Percentiles rank a stretch among this genome's conserved stretches.
Evolutionary conservation across 2,329 filamentous ascomycete species (phyloP).

Genomic region (Orbilia quercus): DNA sequence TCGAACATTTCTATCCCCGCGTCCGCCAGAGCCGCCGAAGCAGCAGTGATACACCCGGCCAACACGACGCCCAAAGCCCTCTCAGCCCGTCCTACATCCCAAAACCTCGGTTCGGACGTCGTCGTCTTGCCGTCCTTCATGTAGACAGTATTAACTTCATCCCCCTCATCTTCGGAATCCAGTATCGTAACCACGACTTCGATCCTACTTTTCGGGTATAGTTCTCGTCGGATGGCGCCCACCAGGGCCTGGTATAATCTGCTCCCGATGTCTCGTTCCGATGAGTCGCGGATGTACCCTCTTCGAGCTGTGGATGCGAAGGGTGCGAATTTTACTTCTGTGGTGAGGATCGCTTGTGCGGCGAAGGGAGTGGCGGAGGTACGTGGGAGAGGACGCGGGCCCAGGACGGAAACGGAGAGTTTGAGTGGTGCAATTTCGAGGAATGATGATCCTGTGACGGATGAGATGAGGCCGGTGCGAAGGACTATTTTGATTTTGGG

Average conservation of each 20-base stretch:
- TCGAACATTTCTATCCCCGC: constrained; percentile 97
- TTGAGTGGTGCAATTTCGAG: constrained; percentile 79
- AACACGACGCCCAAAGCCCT: constrained; percentile 77
- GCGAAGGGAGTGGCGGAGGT: constrained; percentile 81
- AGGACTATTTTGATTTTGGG: constrained; percentile 67
- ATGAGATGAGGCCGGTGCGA: constrained; percentile 84
- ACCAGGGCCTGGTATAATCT: constrained; percentile 91
- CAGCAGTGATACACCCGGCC: constrained; percentile 90
- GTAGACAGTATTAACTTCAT: constrained; percentile 70
- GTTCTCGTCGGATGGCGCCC: constrained; percentile 88
- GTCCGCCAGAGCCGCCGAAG: constrained; percentile 90
- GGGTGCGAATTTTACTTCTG: constrained; percentile 95
- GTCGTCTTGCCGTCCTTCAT: constrained; percentile 63
- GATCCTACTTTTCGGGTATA: constrained; percentile 99
- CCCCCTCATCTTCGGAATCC: constrained; percentile 87
- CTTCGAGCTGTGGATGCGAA: constrained; percentile 83
- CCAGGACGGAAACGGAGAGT: constrained; percentile 91
- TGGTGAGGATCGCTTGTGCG: constrained; percentile 88
- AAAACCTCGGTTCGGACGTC: constrained; percentile 63
- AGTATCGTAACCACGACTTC: constrained; percentile 93
- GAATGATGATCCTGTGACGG: constrained; percentile 92
- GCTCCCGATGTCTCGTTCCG: constrained; percentile 87
- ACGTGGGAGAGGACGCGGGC: constrained; percentile 87
- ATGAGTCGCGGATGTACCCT: constrained; percentile 85
- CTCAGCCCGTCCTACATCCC: constrained; percentile 67